Conservation (phyloP, 140 eudicot species). For the Flaveria floridana region DNA sequence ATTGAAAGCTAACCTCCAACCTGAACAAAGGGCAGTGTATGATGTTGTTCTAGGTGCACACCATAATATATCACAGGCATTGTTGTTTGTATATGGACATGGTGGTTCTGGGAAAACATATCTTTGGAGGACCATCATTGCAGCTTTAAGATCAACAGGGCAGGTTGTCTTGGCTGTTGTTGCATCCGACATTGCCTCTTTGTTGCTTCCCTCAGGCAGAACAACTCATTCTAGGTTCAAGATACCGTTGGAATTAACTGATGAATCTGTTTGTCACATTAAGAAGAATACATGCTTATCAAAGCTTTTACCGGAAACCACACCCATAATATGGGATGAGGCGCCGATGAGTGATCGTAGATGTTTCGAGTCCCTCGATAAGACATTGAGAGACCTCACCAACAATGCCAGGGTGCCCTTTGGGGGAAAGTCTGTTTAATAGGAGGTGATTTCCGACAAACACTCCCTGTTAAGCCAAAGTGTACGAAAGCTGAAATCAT, state of each 20-base stretch:
- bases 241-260: neutral
- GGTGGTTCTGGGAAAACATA: neutral
- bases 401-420: neutral
- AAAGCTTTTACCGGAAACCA: neutral
- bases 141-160: neutral
- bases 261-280: neutral
- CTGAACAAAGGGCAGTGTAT: neutral
- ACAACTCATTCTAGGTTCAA: neutral
- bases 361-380: neutral
- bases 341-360: neutral
- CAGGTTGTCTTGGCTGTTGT: neutral
- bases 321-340: neutral
- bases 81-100: neutral
- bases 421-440: neutral
- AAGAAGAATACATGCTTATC: neutral
- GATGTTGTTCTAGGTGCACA: neutral
- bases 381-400: neutral
- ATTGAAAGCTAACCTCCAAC: too few species aligned
- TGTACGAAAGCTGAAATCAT: neutral
- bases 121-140: neutral
- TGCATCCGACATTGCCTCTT: neutral
- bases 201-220: neutral
- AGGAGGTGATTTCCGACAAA: neutral
- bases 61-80: neutral
- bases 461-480: neutral